Evolutionary conservation across 2,329 filamentous ascomycete species (phyloP), one percentile per base, ranked within the genome.

Genomic region (Aureobasidium mangrovei): DNA sequence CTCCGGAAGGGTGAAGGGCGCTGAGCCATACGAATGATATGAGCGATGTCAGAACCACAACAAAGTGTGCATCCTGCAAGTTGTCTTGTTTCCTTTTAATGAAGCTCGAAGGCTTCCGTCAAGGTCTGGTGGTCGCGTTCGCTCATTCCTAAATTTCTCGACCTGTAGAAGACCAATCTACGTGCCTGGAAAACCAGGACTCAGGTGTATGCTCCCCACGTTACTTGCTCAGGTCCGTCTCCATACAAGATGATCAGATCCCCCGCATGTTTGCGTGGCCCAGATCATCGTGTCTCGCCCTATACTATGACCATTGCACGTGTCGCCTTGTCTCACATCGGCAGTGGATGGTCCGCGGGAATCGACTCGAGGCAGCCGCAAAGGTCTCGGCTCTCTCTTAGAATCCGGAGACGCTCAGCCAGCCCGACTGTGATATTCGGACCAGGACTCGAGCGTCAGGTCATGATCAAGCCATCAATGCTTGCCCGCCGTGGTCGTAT

Each of bases 251-350:
- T 18, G 18, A 18, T 18, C 18, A 18, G 18, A 18, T 18, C 18
- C 18, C 18, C 18, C 18, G 18, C 18, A 26, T 26, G 12, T 18
- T 18, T 33, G 33, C 8, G 46, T 45, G 39, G 56, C 10, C 58
- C 52, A 8, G 43, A 31, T 58, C 60, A 60, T 12, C 56, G 54
- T 26, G 53, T 7, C 32, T 33, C 32, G 10, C 32, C 44, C 24
- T 42, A 55, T 59, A 27, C 58, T 41, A 24, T 57, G 54, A 52
- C 58, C 18, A 35, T 36, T 33, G 18, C 47, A 51, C 47, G 47
- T 51, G 38, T 10, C 7, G 27, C 7, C 3, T 33, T 42, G 47
- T 51, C 47, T 41, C 38, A 51, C 38, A 10, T 31, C 18, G 38
- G 29, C 29, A 27, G 29, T 26, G 58, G 38, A 10, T 57, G 45